These are phyloP conservation scores for Euphorbia tirucalli DNA, from an alignment of 345 rosid genomes.

Conservation along the genomic window DNA sequence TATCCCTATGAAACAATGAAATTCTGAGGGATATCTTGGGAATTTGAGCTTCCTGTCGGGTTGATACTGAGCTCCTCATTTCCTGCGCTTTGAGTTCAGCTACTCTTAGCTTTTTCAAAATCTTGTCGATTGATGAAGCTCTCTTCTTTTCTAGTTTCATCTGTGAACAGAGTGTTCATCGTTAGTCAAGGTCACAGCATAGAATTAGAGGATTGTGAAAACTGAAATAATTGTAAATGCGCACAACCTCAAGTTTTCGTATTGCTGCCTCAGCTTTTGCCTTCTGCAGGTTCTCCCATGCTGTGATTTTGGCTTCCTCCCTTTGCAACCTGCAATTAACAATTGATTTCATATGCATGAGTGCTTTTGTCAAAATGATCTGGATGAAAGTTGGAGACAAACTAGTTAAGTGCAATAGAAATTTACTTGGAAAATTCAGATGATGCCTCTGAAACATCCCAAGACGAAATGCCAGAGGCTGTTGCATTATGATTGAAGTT, in stretches of 20 bases:
- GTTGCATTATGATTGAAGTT: slow-evolving; percentile 24
- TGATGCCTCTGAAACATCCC: slow-evolving; percentile 63
- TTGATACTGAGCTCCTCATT: slow-evolving; percentile 64
- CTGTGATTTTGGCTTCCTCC: slow-evolving; percentile 87
- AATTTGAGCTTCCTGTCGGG: slow-evolving; percentile 27
- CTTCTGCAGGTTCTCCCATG: slow-evolving; percentile 96
- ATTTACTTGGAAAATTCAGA: slow-evolving; percentile 61
- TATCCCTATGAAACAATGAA: slow-evolving; percentile 36
- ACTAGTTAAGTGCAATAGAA: background rate
- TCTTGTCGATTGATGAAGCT: slow-evolving; percentile 77
- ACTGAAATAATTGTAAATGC: background rate
- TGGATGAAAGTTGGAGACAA: background rate
- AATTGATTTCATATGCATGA: background rate
- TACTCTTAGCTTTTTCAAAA: slow-evolving; percentile 59
- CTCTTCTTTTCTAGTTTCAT: slow-evolving; percentile 90
- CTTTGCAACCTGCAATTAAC: slow-evolving; percentile 55
- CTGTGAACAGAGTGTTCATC: slow-evolving; percentile 30
- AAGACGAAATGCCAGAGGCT: slow-evolving; percentile 41
- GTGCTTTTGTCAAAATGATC: background rate
- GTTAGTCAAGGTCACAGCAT: background rate
- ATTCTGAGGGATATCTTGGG: slow-evolving; percentile 37
- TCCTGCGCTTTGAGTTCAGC: slow-evolving; percentile 68
- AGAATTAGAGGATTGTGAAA: background rate
- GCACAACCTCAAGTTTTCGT: slow-evolving; percentile 76
- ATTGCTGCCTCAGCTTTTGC: slow-evolving; percentile 98